Percentiles rank a stretch among this genome's conserved stretches.
phyloP scores from a whole-genome alignment of 2,329 filamentous ascomycete genomes.

The Xylariaceae sp. region DNA sequence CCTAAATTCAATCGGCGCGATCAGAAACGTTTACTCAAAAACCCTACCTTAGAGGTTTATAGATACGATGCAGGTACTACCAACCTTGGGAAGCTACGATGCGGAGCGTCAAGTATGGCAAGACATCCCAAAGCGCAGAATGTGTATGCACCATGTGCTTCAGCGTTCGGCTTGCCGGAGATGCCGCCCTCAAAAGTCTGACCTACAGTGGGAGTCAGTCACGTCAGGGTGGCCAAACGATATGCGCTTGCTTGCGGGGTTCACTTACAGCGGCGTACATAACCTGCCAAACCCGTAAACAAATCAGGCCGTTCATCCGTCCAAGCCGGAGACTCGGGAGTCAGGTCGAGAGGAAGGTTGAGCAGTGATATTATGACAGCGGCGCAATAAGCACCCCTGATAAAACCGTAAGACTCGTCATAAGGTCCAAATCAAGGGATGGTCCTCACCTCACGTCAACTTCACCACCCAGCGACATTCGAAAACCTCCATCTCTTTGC shows the following conservation, averaged over 20 bases:
- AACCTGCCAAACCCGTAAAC: constrained; percentile 70
- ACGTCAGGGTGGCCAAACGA: constrained; percentile 7
- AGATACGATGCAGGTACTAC: constrained; percentile 23
- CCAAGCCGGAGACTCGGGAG: constrained; percentile 65
- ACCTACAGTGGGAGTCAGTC: constrained; percentile 44
- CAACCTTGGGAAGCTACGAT: constrained; percentile 68
- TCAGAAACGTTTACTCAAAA: constrained; percentile 1
- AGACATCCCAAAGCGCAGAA: constrained; percentile 91
- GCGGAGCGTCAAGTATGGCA: constrained; percentile 76
- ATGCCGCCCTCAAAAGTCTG: constrained; percentile 96
- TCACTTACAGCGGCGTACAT: constrained; percentile 73
- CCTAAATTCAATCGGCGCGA: constrained; percentile 37
- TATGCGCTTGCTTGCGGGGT: constrained; percentile 11
- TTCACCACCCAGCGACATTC: constrained; percentile 80
- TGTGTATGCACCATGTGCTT: constrained; percentile 95
- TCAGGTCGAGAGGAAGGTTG: constrained; percentile 75
- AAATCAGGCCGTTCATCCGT: constrained; percentile 61
- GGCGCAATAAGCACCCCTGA: constrained; percentile 86
- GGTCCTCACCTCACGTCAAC: constrained; percentile 75
- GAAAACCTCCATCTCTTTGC: constrained; percentile 84
- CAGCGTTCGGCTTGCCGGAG: constrained; percentile 75
- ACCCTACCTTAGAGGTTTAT: too few species aligned
- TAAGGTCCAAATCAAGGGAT: constrained; percentile 6
- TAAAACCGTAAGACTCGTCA: constrained; percentile 16
- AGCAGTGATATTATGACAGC: constrained; percentile 79